Percentiles rank a stretch among this genome's conserved stretches.
phyloP scores from a whole-genome alignment of 2,329 filamentous ascomycete genomes.

The Ascochyta lentis region DNA sequence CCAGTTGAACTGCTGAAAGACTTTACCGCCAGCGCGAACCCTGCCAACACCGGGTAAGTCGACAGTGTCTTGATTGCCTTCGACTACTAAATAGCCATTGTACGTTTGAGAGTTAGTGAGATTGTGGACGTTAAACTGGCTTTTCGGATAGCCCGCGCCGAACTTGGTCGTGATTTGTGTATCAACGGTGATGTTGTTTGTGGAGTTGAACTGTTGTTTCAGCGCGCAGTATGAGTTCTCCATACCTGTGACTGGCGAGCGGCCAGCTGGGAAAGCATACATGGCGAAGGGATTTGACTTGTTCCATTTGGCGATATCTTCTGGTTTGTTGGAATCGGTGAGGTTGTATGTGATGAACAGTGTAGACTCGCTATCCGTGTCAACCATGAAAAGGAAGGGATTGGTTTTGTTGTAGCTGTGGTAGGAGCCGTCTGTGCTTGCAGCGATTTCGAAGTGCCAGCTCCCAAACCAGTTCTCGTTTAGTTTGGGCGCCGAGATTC shows the following conservation, averaged over 20 bases:
- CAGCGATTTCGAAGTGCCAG: conserved; percentile 84
- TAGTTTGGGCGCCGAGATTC: conserved; percentile 73
- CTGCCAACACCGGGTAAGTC: conserved; percentile 49
- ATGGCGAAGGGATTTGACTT: conserved; percentile 70
- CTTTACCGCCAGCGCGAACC: conserved; percentile 74
- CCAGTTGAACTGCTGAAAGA: conserved; percentile 77
- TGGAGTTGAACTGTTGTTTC: conserved; percentile 68
- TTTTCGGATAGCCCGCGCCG: conserved; percentile 69
- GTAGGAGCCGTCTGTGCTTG: conserved; percentile 79
- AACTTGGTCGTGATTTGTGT: conserved; percentile 74
- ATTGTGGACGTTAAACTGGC: conserved; percentile 84
- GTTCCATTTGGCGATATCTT: conserved; percentile 63
- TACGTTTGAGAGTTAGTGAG: conserved; percentile 78
- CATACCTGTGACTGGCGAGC: conserved; percentile 68
- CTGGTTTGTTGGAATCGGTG: conserved; percentile 58
- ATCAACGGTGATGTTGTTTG: conserved; percentile 61
- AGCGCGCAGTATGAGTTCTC: conserved; percentile 84
- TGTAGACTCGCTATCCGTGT: conserved; percentile 80
- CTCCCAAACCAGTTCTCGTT: conserved; percentile 64
- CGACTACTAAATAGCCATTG: conserved; percentile 72
- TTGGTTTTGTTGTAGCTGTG: conserved; percentile 67
- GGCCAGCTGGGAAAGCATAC: conserved; percentile 72
- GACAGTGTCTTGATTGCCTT: conserved; percentile 61
- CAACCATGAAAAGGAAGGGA: conserved; percentile 76
- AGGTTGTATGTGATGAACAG: conserved; percentile 80